Conservation (phyloP, 2,329 filamentous ascomycete genomes). For the Neofusicoccum cordaticola region DNA sequence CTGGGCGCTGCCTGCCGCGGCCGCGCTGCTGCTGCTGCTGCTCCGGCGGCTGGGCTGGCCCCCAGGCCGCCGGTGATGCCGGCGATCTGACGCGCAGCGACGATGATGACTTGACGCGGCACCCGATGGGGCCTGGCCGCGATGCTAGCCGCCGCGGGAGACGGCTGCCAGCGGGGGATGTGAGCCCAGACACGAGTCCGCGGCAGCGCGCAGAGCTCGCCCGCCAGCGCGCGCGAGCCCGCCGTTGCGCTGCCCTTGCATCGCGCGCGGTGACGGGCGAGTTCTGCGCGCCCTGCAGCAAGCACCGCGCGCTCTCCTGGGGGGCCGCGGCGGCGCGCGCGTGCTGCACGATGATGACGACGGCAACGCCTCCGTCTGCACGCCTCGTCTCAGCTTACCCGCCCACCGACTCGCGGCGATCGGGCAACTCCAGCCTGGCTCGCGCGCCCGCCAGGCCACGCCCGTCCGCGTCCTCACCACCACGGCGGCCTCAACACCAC, state of each 20-base stretch:
- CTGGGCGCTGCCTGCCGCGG: background rate
- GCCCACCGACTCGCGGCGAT: background rate
- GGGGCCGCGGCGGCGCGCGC: background rate
- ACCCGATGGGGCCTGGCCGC: background rate
- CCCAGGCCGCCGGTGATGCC: background rate
- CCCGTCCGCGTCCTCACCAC: background rate
- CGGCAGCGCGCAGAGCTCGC: no score
- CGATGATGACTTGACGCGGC: background rate
- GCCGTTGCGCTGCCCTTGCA: no score
- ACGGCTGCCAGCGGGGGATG: background rate
- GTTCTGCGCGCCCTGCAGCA: no score
- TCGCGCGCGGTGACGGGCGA: no score
- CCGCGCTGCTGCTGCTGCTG: background rate
- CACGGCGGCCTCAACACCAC: background rate
- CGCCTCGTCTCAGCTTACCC: constrained; percentile 1
- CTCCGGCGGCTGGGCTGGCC: background rate
- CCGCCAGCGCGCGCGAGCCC: no score
- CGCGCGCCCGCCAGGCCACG: background rate
- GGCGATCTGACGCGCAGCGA: background rate
- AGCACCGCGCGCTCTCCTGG: no score
- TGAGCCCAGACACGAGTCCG: no score
- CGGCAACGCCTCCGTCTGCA: background rate
- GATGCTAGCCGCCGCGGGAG: background rate
- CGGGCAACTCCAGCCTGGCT: background rate
- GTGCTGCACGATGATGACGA: background rate